A percentile compares a stretch with the other conserved stretches of the same genome.
phyloP scores from a whole-genome alignment of 352 stramenopile genomes.

The Phytophthora capsici region DNA sequence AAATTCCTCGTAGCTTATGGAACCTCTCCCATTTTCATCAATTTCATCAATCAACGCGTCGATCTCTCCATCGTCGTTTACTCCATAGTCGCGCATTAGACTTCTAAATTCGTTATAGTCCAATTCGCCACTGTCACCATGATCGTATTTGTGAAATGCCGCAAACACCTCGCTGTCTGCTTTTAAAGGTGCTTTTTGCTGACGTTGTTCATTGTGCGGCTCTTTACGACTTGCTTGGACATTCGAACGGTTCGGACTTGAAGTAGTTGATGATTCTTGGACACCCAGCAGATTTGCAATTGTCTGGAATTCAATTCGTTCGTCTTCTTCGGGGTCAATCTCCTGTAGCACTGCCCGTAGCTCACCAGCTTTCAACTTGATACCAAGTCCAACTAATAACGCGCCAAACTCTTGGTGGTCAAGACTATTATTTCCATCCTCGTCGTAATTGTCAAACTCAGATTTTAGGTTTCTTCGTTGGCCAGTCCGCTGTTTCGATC shows the following conservation, averaged over 20 bases:
- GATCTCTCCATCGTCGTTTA: conserved; percentile 51
- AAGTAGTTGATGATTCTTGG: not conserved
- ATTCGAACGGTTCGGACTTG: not conserved
- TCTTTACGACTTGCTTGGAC: not conserved
- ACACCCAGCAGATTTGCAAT: conserved; percentile 38
- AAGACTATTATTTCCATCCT: conserved; percentile 51
- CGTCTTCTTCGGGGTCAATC: conserved; percentile 52
- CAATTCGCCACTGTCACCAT: conserved; percentile 50
- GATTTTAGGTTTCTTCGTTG: conserved; percentile 25
- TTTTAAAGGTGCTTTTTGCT: conserved; percentile 1
- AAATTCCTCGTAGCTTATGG: conserved; percentile 57
- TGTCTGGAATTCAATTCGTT: conserved; percentile 55
- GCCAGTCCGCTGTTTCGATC: conserved; percentile 26
- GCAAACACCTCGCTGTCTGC: conserved; percentile 12
- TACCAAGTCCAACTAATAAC: conserved; percentile 57
- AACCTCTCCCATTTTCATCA: conserved; percentile 44
- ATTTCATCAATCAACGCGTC: conserved; percentile 51
- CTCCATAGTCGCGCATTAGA: conserved; percentile 61
- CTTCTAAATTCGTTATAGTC: conserved; percentile 58
- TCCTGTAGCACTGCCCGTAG: conserved; percentile 43
- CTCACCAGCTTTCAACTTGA: conserved; percentile 59
- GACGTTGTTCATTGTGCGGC: conserved; percentile 1
- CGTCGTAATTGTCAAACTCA: conserved; percentile 62
- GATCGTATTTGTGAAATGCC: conserved; percentile 51
- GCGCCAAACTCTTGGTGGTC: conserved; percentile 71